Evolutionary conservation across 2,329 filamentous ascomycete species (phyloP).

Genomic region (Aspergillus candidus): DNA sequence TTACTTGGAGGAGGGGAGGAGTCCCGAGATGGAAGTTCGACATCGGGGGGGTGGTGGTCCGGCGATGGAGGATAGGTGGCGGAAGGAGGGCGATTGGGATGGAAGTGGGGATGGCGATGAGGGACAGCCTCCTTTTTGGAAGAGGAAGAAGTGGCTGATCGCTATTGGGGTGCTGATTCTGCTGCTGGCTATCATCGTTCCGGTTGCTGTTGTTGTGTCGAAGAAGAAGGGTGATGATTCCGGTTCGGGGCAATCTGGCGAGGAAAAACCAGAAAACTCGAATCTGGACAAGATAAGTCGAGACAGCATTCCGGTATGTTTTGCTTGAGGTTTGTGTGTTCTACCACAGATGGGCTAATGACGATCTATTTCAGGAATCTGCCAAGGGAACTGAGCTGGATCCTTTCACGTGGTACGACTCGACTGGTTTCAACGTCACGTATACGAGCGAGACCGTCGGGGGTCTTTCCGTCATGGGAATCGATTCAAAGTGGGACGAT

Average conservation of each 20-base stretch:
- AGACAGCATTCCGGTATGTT: slow-evolving; percentile 51
- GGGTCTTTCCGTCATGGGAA: slow-evolving; percentile 82
- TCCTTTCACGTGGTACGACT: slow-evolving; percentile 88
- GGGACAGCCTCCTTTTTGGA: slow-evolving; percentile 26
- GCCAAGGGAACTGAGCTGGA: slow-evolving; percentile 75
- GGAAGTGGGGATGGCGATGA: slow-evolving; percentile 23
- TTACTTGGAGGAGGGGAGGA: slow-evolving; percentile 60
- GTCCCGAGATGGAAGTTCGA: slow-evolving; percentile 44
- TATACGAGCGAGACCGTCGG: slow-evolving; percentile 83
- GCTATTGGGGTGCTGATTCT: slow-evolving; percentile 50
- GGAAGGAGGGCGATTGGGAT: slow-evolving; percentile 38
- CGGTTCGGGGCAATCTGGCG: slow-evolving; percentile 20
- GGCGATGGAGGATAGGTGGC: slow-evolving; percentile 45
- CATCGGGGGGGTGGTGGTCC: slow-evolving; percentile 32
- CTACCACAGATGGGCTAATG: not conserved
- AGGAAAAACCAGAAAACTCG: slow-evolving; percentile 32
- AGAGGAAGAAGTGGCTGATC: slow-evolving; percentile 45
- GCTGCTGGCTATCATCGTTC: slow-evolving; percentile 60
- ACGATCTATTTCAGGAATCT: slow-evolving; percentile 33
- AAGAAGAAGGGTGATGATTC: slow-evolving; percentile 50
- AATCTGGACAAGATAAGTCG: slow-evolving; percentile 51
- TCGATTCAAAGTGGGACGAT: slow-evolving; percentile 82
- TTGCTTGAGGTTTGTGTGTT: slow-evolving; percentile 5
- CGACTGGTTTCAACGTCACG: slow-evolving; percentile 85
- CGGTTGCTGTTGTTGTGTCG: slow-evolving; percentile 59